A percentile compares a stretch with the other conserved stretches of the same genome.
phyloP scores from a whole-genome alignment of 352 stramenopile species.

The Plasmopara muralis region DNA sequence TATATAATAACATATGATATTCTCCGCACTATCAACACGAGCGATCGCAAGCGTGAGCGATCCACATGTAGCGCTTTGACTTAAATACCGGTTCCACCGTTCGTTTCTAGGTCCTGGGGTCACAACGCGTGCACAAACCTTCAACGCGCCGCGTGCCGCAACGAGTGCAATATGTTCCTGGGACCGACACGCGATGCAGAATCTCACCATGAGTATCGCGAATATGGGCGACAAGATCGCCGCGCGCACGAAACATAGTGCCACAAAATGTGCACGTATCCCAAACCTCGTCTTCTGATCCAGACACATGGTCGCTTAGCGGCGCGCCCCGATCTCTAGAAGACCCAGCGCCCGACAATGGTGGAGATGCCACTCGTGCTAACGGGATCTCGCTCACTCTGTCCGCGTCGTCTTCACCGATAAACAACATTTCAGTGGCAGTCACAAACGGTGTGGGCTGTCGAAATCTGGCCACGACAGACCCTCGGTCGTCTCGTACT shows the following conservation, averaged over 20 bases:
- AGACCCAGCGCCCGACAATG: constrained; percentile 5
- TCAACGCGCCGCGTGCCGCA: constrained; percentile 39
- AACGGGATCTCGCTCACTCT: constrained; percentile 31
- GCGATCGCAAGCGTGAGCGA: not conserved
- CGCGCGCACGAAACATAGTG: constrained; percentile 31
- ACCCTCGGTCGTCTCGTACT: constrained; percentile 24
- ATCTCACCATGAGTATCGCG: constrained; percentile 49
- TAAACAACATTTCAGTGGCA: constrained; percentile 43
- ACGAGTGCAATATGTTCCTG: constrained; percentile 43
- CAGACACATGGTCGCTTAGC: constrained; percentile 7
- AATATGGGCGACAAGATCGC: constrained; percentile 43
- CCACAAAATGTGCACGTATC: constrained; percentile 54
- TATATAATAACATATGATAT: not conserved
- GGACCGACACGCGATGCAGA: constrained; percentile 38
- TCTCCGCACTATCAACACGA: constrained; percentile 6
- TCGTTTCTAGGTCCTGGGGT: constrained; percentile 6
- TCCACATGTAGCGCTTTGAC: not conserved
- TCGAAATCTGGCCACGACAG: constrained; percentile 11
- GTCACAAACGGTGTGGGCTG: constrained; percentile 40
- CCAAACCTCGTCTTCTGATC: constrained; percentile 26
- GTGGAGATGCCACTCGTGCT: constrained; percentile 23
- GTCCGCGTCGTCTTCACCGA: constrained; percentile 39
- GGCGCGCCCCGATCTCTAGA: constrained; percentile 1
- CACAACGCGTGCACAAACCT: constrained; percentile 38
- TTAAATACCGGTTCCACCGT: constrained; percentile 22